Evolutionary conservation across 805 yeast species (phyloP).

Genomic region (Grigorovia jiainica): DNA sequence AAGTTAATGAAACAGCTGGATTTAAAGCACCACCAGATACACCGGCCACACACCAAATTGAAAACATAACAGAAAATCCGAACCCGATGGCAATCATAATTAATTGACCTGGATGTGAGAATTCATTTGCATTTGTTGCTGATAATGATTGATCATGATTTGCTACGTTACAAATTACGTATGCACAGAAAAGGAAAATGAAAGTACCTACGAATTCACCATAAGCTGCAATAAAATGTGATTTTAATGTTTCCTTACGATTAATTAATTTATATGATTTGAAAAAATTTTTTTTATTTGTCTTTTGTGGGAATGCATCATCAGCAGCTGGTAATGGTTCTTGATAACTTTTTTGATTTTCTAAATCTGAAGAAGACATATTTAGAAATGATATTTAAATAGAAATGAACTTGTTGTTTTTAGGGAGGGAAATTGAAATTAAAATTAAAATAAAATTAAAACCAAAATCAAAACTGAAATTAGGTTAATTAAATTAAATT

Average conservation of each 20-base stretch:
- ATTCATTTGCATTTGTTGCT: constrained; percentile 28
- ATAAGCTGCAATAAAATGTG: constrained; percentile 56
- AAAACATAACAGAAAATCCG: constrained; percentile 67
- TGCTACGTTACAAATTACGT: constrained; percentile 75
- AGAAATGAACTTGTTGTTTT: not conserved
- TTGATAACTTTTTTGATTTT: not conserved
- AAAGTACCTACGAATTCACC: constrained; percentile 87
- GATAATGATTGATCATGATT: constrained; percentile 40
- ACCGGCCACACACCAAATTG: constrained; percentile 35
- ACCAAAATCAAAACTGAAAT: too few relatives aligned
- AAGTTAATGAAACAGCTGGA: constrained; percentile 76
- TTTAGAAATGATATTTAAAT: not conserved
- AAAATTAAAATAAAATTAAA: too few relatives aligned
- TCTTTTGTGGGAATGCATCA: constrained; percentile 7
- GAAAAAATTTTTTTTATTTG: not conserved
- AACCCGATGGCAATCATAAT: constrained; percentile 79
- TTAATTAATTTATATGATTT: constrained; percentile 21
- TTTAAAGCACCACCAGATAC: constrained; percentile 85
- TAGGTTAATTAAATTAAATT: too few relatives aligned
- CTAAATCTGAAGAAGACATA: constrained; percentile 5
- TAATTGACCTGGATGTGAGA: constrained; percentile 55
- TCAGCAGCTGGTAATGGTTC: constrained; percentile 5
- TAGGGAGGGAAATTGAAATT: too few relatives aligned
- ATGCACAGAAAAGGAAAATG: constrained; percentile 74
- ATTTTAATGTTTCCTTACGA: constrained; percentile 36